A percentile compares a stretch with the other conserved stretches of the same genome.
These are phyloP conservation scores for Boeremia lycopersici DNA, from an alignment of 2,329 filamentous ascomycete species.

Conservation along the genomic window DNA sequence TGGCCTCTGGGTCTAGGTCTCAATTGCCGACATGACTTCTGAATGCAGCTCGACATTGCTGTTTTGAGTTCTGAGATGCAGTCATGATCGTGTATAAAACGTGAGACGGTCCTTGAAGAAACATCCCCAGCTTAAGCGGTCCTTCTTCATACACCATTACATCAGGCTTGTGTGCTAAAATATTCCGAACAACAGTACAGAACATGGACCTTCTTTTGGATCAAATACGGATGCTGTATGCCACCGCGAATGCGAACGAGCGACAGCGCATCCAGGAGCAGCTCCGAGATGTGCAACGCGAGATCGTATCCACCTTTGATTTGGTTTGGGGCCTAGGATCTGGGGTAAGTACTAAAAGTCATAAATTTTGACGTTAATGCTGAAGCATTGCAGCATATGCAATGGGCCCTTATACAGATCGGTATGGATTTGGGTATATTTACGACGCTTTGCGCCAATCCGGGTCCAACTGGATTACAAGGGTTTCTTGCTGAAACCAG, in stretches of 20 bases:
- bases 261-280: slow-evolving; percentile 31
- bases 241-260: slow-evolving; percentile 22
- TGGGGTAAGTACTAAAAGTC: slow-evolving; percentile 12
- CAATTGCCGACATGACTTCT: not conserved
- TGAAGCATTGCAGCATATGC: slow-evolving; percentile 19
- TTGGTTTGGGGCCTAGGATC: slow-evolving; percentile 23
- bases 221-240: slow-evolving; percentile 29
- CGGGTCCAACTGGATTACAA: slow-evolving; percentile 15
- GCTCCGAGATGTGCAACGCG: slow-evolving; percentile 33
- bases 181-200: not conserved
- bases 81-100: not conserved
- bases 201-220: slow-evolving; percentile 30
- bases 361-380: not conserved
- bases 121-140: too few species aligned
- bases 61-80: not conserved
- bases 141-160: not conserved
- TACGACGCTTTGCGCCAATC: slow-evolving; percentile 18
- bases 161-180: not conserved
- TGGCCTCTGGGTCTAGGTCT: not conserved
- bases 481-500: slow-evolving; percentile 28
- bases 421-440: slow-evolving; percentile 30
- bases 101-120: not conserved
- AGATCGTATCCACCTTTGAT: slow-evolving; percentile 35
- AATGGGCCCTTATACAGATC: slow-evolving; percentile 31
- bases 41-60: not conserved